Evolutionary conservation across 1,284 basidiomycete species (phyloP), one percentile per base, ranked within the genome.

Genomic region (Tylopilus sp.): DNA sequence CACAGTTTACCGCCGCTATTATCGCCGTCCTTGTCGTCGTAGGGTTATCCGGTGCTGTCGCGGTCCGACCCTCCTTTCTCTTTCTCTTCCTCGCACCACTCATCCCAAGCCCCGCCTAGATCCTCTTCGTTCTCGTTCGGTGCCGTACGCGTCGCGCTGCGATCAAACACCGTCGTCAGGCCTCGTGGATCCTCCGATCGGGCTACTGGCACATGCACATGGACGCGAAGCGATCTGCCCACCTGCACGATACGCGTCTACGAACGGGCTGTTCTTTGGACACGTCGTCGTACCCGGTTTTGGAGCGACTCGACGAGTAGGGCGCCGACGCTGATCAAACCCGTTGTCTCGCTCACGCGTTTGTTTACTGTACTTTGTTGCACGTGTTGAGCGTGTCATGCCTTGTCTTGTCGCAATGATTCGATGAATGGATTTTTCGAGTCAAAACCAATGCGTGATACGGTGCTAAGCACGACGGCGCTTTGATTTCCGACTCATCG

Each of bases 131-230:
- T 47, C 3, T 61, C 38, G 69, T 66, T 55, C 72, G 66, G 39
- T 66, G 58, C 57, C 62, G 41, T 22, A 66, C 64, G 56, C 71
- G 60, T 56, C 64, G 67, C 8, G 61, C 69, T 13, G 71, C 67
- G n/a, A 49, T 73, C 59, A 71, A 73, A 41, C 69, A 69, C 33
- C 71, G 73, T 52, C 71, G 71, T 63, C 71, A 74, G 63, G 73
- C 69, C 6, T 74, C 71, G 19, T 74, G 72, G 73, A 74, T 73
- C 59, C 69, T 72, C 62, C 52, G 54, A 53, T 67, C 73, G 1
- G 65, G 69, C 5, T 71, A 67, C 24, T 75, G 73, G 73, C 65
- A 70, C 49, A 62, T 44, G 53, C 65, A 70, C 49, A 62, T 49
- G 53, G 71, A 73, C 62, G 44, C 69, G 36, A 72, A 74, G 22